phyloP scores from a whole-genome alignment of 169 alveolate genomes.

The Cryptosporidium parvum region DNA sequence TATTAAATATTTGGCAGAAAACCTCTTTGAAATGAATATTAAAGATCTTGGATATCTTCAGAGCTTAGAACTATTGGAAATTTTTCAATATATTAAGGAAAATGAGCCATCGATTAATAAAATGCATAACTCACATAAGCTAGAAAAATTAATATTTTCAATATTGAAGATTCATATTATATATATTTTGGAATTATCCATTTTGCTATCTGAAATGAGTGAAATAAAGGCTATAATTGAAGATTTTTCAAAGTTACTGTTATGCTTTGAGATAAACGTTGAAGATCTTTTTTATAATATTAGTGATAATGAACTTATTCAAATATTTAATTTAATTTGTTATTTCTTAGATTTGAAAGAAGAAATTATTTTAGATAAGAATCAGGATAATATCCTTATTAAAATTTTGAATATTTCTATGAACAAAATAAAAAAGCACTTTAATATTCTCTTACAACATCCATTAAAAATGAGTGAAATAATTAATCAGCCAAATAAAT shows the following conservation, averaged over 20 bases:
- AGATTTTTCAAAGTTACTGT: not conserved
- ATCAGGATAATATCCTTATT: not conserved
- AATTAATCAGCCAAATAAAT: not conserved
- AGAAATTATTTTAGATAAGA: not conserved
- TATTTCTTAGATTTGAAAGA: slow-evolving; percentile 1
- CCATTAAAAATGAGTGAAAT: not conserved
- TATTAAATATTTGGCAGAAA: slow-evolving; percentile 34
- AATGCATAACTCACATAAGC: not conserved
- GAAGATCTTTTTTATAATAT: slow-evolving; percentile 25
- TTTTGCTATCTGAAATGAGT: not conserved
- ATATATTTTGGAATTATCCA: slow-evolving; percentile 12
- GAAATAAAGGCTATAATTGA: not conserved
- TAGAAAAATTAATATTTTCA: slow-evolving; percentile 5
- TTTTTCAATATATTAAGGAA: slow-evolving; percentile 26
- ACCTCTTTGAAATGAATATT: slow-evolving; percentile 9
- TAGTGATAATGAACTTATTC: slow-evolving; percentile 19
- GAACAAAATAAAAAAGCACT: slow-evolving; percentile 30
- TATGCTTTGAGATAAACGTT: not conserved
- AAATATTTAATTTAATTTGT: slow-evolving; percentile 11
- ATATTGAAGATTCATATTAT: slow-evolving; percentile 42
- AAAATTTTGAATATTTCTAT: slow-evolving; percentile 1
- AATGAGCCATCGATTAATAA: not conserved
- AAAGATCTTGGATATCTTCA: slow-evolving; percentile 44
- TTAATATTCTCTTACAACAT: slow-evolving; percentile 13
- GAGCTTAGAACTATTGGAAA: not conserved